Evolutionary conservation across 2,329 filamentous ascomycete species (phyloP), one percentile per base, ranked within the genome.

Genomic region (Epichloe brachyelytri): DNA sequence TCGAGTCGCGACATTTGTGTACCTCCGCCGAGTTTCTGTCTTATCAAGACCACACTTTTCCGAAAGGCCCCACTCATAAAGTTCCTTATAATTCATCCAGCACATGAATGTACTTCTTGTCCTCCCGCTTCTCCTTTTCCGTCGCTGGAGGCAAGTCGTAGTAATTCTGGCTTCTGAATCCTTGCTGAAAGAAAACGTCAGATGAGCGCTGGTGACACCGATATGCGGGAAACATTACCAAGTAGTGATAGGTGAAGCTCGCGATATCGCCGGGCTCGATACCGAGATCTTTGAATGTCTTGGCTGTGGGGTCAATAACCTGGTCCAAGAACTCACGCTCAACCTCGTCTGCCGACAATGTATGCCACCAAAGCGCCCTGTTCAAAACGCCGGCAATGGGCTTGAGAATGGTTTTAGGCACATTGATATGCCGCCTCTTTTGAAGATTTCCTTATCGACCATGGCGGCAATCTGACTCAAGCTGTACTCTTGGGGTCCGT

Each of bases 101-200:
- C 55, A 98, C 90, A 68, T 98, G 93, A 68, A 97, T 74, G 68
- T 95, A 98, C 77, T 96, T 93, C 79, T 84, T 93, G 71, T 97
- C 90, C 69, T 97, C 90, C 62, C 80, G 78, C 78, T 83, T 93
- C 77, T 98, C 93, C 69, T 85, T 86, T 73, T 96, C 91, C 36
- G 91, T 96, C 63, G 91, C 84, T 46, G 93, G 91, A 48, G 93
- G 93, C 58, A 97, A 77, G 66, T 98, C 91, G 70, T 94, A 95
- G 79, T 84, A 93, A 62, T 83, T 80, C 52, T 85, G 80, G 71
- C 86, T 91, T 65, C 93, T 85, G 77, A 88, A 96, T 68, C 83
- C 85, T 86, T 94, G 86, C 87, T 91, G 60, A 58, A 58, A 43
- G 33, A 51, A 51, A 51, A 51, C 46, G 60, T 74, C 58, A 74